Evolutionary conservation across 805 yeast genomes (phyloP).

Genomic region (Saturnispora serradocipensis): DNA sequence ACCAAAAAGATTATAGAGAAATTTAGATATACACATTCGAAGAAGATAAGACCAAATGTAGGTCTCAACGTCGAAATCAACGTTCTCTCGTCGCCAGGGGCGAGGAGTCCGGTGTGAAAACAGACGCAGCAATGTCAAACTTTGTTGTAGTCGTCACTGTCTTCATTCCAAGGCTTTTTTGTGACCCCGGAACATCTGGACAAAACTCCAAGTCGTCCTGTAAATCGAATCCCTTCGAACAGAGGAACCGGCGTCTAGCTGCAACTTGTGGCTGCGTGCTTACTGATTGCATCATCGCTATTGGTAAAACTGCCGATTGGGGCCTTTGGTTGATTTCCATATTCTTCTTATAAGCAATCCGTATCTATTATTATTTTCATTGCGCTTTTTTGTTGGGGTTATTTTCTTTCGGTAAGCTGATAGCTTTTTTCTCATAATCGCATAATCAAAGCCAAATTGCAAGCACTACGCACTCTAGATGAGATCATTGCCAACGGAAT

Average conservation of each 20-base stretch:
- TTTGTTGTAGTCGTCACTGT: neutral
- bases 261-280: neutral
- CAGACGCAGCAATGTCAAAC: constrained; percentile 5
- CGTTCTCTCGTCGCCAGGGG: neutral
- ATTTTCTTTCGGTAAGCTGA: neutral
- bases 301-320: neutral
- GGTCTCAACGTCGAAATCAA: neutral
- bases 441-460: neutral
- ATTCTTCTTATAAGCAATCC: neutral
- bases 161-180: neutral
- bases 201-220: constrained; percentile 8
- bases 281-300: neutral
- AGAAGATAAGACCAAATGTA: neutral
- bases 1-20: neutral
- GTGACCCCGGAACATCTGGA: neutral
- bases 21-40: neutral
- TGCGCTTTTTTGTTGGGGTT: neutral
- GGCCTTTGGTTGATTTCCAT: neutral
- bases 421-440: neutral
- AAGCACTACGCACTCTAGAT: neutral
- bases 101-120: constrained; percentile 7
- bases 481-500: neutral
- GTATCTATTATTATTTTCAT: neutral
- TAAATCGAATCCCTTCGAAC: constrained; percentile 2
- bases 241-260: constrained; percentile 6